Evolutionary conservation across 2,329 filamentous ascomycete species (phyloP), one percentile per base, ranked within the genome.

Genomic region (Venturia effusa): DNA sequence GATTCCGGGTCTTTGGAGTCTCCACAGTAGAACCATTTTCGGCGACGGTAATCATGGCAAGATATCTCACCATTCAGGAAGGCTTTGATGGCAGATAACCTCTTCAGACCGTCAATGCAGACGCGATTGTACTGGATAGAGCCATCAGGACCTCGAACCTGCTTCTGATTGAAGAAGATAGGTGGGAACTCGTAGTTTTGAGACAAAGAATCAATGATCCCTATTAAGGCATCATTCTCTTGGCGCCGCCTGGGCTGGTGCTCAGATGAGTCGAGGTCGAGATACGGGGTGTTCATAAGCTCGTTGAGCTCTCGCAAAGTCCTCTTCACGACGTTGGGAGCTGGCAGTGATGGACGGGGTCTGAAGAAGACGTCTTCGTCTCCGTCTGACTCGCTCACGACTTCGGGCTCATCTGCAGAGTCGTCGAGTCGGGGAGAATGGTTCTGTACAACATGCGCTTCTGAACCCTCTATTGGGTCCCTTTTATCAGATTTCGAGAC

Each of bases 61-160:
- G 76, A 75, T 51, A 81, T 77, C 30, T 74, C 67, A 1, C 79
- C 79, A 27, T 72, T 73, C 66, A 80, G 73, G 61, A 81, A 81
- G 22, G 75, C 76, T 17, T 70, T 68, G 19, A 81, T 70, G 1
- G 78, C 79, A 1, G 77, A 76, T 4, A 81, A 68, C 17, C 79
- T 75, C 67, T 81, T 78, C 68, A 81, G 80, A 4, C 79, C 79
- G 68, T 80, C 78, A 10, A 80, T 74, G 65, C 77, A 80, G 22
- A 77, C 71, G 13, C 76, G 70, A 17, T 64, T 69, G 60, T 70
- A 68, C 39, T 66, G 67, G 22, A 66, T 57, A 34, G 65, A 66
- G 55, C 64, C 65, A 19, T 68, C 64, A 32, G 64, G 64, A 5
- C 39, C 45, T 37, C 37, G 66, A 19, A 34, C 64, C 60, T 55